These are phyloP conservation scores for Avena sativa DNA, from an alignment of 176 grass and related monocot genomes.

Conservation along the genomic window DNA sequence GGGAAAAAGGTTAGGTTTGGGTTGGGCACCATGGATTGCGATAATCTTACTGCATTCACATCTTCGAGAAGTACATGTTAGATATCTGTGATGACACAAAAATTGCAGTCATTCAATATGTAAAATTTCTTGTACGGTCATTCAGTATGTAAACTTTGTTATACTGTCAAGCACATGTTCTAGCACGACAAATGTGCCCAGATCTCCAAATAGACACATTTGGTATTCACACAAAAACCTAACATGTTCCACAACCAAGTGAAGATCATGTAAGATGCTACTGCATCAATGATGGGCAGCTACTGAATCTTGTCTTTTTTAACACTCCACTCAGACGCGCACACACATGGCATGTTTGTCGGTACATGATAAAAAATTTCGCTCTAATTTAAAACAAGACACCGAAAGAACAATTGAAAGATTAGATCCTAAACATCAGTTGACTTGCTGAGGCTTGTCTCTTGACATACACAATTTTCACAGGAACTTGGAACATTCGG, in stretches of 20 bases:
- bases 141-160: not conserved
- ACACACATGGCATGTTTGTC: too few relatives aligned
- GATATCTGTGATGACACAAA: slow-evolving; percentile 5
- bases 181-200: not conserved
- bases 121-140: not conserved
- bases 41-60: not conserved
- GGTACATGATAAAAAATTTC: not conserved
- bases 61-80: not conserved
- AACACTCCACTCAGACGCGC: not conserved
- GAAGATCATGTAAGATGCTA: not conserved
- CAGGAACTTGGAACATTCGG: not conserved
- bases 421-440: slow-evolving; percentile 26
- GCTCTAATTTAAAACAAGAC: not conserved
- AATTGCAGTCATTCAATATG: not conserved
- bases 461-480: not conserved
- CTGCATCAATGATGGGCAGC: not conserved
- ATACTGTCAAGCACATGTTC: not conserved
- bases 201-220: not conserved
- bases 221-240: not conserved
- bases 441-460: too few relatives aligned
- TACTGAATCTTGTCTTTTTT: not conserved
- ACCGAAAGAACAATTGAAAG: not conserved
- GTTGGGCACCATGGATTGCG: too few relatives aligned
- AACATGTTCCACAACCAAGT: not conserved
- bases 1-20: too few relatives aligned